Evolutionary conservation across 139 green algal genomes (phyloP).

Genomic region (Volvox africanus): DNA sequence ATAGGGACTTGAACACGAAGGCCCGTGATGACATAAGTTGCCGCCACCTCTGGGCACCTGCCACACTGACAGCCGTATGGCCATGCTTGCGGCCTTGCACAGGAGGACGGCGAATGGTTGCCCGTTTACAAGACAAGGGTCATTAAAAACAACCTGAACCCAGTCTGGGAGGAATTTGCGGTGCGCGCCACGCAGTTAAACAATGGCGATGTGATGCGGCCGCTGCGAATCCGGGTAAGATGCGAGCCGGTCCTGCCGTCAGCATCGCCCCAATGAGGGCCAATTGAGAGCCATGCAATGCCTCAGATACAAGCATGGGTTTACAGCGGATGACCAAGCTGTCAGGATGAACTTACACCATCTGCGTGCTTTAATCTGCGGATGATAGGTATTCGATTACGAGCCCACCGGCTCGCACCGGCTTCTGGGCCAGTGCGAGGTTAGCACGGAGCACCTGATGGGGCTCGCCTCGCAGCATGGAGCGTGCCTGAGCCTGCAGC

Average conservation of each 20-base stretch:
- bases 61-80: no score
- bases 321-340: no score
- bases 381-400: conserved; percentile 34
- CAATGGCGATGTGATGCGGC: conserved; percentile 52
- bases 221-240: conserved; percentile 32
- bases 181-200: conserved; percentile 52
- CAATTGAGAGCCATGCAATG: no score
- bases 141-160: conserved; percentile 57
- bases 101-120: conserved; percentile 44
- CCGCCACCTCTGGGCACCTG: no score
- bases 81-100: background rate
- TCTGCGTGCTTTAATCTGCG: no score
- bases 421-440: background rate
- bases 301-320: no score
- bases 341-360: no score
- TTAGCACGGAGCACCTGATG: conserved; percentile 36
- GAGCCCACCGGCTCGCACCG: background rate
- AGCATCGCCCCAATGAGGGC: no score
- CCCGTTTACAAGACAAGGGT: conserved; percentile 57
- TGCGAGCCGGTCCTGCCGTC: background rate
- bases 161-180: conserved; percentile 52
- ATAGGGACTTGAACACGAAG: no score
- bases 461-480: background rate
- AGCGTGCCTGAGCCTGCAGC: background rate
- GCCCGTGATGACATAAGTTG: no score